A percentile compares a stretch with the other conserved stretches of the same genome.
Evolutionary conservation across 2,329 filamentous ascomycete species (phyloP).

Genomic region (Claviceps sp.): DNA sequence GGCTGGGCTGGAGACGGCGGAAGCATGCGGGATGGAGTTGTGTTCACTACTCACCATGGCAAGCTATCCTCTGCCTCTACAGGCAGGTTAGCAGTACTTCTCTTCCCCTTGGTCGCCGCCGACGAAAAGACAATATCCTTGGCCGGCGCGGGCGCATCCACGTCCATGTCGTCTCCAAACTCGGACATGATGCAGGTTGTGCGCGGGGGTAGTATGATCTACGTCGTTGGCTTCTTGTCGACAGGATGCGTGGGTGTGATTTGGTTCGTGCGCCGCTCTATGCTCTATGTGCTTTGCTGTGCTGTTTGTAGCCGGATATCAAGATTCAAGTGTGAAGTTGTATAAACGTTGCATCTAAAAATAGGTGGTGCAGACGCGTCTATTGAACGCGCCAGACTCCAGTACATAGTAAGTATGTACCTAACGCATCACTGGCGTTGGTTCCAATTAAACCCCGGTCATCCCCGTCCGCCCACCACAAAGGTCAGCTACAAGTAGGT

Average conservation of each 20-base stretch:
- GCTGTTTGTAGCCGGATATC: background rate
- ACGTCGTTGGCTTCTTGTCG: background rate
- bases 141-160: conserved; percentile 34
- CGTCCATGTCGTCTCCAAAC: conserved; percentile 47
- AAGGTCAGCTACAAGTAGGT: too few relatives aligned
- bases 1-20: too few relatives aligned
- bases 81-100: conserved; percentile 82
- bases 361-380: background rate
- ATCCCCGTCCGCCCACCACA: background rate
- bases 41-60: conserved; percentile 53
- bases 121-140: conserved; percentile 55
- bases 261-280: too few relatives aligned
- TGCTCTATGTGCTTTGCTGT: background rate
- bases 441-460: background rate
- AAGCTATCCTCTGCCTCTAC: conserved; percentile 88
- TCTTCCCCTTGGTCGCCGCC: conserved; percentile 73
- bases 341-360: too few relatives aligned
- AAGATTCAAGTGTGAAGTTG: too few relatives aligned
- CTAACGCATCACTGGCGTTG: background rate
- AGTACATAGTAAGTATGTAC: too few relatives aligned
- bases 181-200: conserved; percentile 36
- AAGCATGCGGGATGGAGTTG: too few relatives aligned
- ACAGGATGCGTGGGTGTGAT: background rate
- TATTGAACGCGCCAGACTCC: background rate
- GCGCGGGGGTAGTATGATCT: background rate